Evolutionary conservation across 495 filamentous ascomycete species (phyloP).

Genomic region (Penicillium psychrofluorescens): DNA sequence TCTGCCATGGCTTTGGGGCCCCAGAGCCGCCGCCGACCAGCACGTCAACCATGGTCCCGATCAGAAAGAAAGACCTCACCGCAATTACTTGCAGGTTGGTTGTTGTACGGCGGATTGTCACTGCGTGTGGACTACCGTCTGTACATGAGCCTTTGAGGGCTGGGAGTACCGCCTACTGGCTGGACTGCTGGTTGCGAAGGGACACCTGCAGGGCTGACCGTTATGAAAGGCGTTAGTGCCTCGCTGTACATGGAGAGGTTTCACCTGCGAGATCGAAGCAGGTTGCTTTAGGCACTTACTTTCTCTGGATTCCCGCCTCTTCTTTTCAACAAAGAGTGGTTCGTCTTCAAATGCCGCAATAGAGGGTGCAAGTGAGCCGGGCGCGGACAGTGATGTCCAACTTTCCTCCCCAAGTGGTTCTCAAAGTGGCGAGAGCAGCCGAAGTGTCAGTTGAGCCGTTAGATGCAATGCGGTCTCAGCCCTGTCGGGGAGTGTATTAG

Average conservation of each 20-base stretch:
- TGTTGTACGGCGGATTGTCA: conserved; percentile 23
- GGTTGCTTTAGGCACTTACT: conserved; percentile 7
- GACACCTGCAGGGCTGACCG: conserved; percentile 22
- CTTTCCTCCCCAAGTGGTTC: no score
- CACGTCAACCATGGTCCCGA: conserved; percentile 12
- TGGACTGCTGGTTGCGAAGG: conserved; percentile 8
- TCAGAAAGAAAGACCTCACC: conserved; percentile 9
- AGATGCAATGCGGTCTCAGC: conserved; percentile 22
- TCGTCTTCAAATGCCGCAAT: no score
- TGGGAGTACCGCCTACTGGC: conserved; percentile 9
- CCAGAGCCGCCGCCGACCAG: conserved; percentile 2
- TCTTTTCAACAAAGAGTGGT: no score
- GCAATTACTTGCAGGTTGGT: conserved; percentile 10
- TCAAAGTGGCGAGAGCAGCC: no score
- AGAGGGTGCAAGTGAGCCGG: no score
- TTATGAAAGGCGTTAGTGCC: conserved; percentile 7
- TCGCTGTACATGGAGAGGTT: conserved; percentile 21
- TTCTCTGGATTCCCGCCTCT: background rate
- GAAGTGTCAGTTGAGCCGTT: conserved; percentile 7
- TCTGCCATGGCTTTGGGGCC: conserved; percentile 6
- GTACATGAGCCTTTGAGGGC: conserved; percentile 4
- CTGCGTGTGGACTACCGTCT: conserved; percentile 20
- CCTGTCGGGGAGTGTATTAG: background rate
- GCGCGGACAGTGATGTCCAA: no score
- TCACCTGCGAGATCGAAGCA: conserved; percentile 7